These are phyloP conservation scores for Fusarium acutatum DNA, from an alignment of 2,329 filamentous ascomycete species.

Conservation along the genomic window DNA sequence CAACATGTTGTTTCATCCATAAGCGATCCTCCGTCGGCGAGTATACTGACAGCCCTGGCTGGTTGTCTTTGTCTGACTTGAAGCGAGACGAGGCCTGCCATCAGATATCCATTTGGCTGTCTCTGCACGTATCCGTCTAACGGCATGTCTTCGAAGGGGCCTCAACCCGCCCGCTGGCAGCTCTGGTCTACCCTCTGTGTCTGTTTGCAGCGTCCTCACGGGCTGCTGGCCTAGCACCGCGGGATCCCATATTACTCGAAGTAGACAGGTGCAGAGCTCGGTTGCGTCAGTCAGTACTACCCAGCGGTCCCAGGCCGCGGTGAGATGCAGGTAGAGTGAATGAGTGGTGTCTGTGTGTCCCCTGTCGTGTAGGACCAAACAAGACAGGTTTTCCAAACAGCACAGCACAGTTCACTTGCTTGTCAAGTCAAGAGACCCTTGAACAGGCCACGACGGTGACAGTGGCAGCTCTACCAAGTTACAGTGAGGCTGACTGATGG, in stretches of 20 bases:
- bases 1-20: constrained; percentile 25
- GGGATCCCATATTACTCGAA: constrained; percentile 34
- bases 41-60: not conserved
- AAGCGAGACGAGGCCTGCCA: constrained; percentile 32
- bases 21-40: constrained; percentile 3
- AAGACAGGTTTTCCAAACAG: not conserved
- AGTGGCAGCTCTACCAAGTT: not conserved
- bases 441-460: constrained; percentile 30
- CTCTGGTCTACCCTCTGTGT: not conserved
- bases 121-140: constrained; percentile 33
- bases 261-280: constrained; percentile 36
- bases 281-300: constrained; percentile 36
- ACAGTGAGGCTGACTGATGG: constrained; percentile 41
- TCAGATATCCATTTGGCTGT: constrained; percentile 27
- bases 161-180: constrained; percentile 37
- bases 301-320: constrained; percentile 27
- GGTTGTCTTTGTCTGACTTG: constrained; percentile 18
- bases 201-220: constrained; percentile 15
- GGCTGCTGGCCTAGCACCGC: constrained; percentile 28
- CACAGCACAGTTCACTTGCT: constrained; percentile 6
- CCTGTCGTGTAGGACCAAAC: constrained; percentile 1
- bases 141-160: constrained; percentile 29
- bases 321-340: constrained; percentile 29
- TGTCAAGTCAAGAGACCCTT: constrained; percentile 26
- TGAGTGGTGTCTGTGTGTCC: constrained; percentile 19